phyloP scores from a whole-genome alignment of 768 basidiomycete genomes.

The Trametes sanguinea region DNA sequence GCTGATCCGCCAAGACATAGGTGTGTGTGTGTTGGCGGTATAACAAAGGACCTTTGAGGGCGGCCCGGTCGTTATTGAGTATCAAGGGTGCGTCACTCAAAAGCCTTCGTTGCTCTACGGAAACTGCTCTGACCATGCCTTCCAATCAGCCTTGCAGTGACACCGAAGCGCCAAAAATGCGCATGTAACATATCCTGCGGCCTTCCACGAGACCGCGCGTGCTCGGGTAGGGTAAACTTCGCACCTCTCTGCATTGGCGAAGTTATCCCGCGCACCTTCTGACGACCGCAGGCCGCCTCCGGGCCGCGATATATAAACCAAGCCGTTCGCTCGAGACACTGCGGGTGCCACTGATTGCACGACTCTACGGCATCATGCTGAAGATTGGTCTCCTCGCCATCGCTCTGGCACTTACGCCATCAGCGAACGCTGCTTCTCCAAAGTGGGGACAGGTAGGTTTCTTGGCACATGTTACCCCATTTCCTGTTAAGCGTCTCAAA shows the following conservation, averaged over 20 bases:
- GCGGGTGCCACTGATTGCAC: neutral
- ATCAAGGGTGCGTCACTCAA: no score
- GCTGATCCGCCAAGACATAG: no score
- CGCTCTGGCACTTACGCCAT: slow-evolving; percentile 28
- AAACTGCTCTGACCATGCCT: no score
- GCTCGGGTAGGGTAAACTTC: slow-evolving; percentile 14
- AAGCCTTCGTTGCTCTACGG: no score
- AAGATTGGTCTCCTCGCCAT: slow-evolving; percentile 20
- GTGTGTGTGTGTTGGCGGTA: no score
- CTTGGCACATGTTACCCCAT: neutral
- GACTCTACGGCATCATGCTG: slow-evolving; percentile 15
- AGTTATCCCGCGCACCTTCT: slow-evolving; percentile 8
- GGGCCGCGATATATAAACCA: neutral
- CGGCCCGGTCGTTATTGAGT: no score
- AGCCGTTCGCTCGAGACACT: neutral
- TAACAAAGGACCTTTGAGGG: no score
- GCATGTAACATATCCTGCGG: neutral
- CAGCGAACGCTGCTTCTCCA: slow-evolving; percentile 20
- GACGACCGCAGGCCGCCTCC: neutral
- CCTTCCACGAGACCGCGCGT: slow-evolving; percentile 6
- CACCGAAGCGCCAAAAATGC: neutral
- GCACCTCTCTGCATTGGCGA: slow-evolving; percentile 7
- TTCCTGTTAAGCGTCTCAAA: no score
- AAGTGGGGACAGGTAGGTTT: slow-evolving; percentile 30
- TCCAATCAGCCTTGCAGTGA: neutral